Evolutionary conservation across 1,284 basidiomycete genomes (phyloP), one percentile per base, ranked within the genome.

Genomic region (Malassezia brasiliensis): DNA sequence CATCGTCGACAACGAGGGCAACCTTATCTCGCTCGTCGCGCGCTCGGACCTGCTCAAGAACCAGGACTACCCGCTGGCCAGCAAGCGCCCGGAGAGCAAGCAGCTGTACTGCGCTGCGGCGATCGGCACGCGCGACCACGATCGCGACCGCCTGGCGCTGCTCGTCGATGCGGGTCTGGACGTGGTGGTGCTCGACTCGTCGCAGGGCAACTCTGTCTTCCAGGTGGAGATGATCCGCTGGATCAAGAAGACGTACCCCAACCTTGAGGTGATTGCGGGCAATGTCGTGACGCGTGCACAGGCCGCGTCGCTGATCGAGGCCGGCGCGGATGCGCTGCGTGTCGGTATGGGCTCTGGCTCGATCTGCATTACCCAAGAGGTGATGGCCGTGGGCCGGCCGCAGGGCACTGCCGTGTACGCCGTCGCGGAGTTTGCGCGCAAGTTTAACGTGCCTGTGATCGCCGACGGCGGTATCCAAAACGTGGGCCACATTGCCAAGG

Each of bases 341-440:
- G 82, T 99, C 40, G 94, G 93, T 51, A 99, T 99, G 93, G 93
- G 93, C 48, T 89, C 86, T 14, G 93, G 93, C 17, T 94, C 90
- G 11, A 99, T 99, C 74, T 99, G 93, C 76, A 98, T 98, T 77
- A 99, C 93, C 5, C 93, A 99, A 77, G 93, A 99, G 76, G 88
- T 99, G 68, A 98, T 96, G 88, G 93, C 94, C n/a, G 93, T 96
- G 53, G 94, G 93, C 31, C 84, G 93, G 34, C 94, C 93, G 1
- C 93, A 99, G 77, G 93, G 91, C 11, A 94, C 91, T 0, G 93
- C 94, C 12, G 90, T 98, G 12, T 87, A 88, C 76, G 85, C 88
- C 42, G 93, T 98, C 12, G 83, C 91, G 25, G 90, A 98, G 78
- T 96, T 96, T 69, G 84, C 91, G 25, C 81, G 77, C 77, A 83